Evolutionary conservation across 139 green algal genomes (phyloP).

Genomic region (Picochlorum sp.): DNA sequence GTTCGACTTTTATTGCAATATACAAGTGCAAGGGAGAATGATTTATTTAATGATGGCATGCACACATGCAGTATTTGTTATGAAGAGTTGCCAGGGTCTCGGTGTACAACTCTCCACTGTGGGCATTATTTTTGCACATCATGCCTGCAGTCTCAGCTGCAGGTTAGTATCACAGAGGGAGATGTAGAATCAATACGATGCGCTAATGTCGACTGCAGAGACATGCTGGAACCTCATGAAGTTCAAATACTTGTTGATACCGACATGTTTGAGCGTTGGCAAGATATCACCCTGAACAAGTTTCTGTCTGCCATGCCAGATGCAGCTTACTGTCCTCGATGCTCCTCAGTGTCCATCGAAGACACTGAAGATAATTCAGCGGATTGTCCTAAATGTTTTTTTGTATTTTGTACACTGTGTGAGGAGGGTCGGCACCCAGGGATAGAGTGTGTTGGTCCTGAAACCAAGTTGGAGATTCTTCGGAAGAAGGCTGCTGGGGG

Average conservation of each 20-base stretch:
- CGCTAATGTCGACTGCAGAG: constrained; percentile 50
- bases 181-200: constrained; percentile 51
- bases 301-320: constrained; percentile 72
- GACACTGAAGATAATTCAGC: constrained; percentile 57
- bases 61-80: constrained; percentile 57
- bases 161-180: constrained; percentile 48
- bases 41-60: constrained; percentile 10
- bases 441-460: constrained; percentile 29
- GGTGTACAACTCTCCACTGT: constrained; percentile 55
- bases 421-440: constrained; percentile 56
- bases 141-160: constrained; percentile 48
- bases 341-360: constrained; percentile 54
- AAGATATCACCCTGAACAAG: constrained; percentile 61
- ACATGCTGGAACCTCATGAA: constrained; percentile 30
- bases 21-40: neutral
- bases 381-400: constrained; percentile 64
- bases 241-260: constrained; percentile 27
- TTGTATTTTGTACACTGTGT: constrained; percentile 73
- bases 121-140: constrained; percentile 60
- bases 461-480: constrained; percentile 37
- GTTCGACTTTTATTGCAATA: constrained; percentile 4
- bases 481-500: constrained; percentile 26
- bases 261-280: constrained; percentile 53
- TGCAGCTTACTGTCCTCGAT: constrained; percentile 76
- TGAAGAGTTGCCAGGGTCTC: constrained; percentile 43